Conservation (phyloP, 345 rosid species). For the Gossypium mustelinum region DNA sequence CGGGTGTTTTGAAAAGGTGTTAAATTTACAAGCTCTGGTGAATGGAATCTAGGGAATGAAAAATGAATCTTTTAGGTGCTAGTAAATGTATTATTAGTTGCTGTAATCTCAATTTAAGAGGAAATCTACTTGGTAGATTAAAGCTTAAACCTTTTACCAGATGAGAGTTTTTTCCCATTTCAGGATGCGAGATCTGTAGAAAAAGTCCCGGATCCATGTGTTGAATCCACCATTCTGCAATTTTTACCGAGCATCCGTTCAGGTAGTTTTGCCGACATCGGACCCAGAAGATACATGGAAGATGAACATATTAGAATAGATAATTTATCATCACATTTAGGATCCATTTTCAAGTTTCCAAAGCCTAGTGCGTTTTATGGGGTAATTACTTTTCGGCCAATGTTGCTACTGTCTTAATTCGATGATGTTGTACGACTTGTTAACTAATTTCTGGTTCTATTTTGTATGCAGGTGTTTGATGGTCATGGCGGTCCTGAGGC, state of each 20-base stretch:
- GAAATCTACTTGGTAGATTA: neutral
- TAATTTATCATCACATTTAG: slow-evolving; percentile 44
- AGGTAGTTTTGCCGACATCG: slow-evolving; percentile 56
- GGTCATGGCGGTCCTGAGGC: slow-evolving; percentile 95
- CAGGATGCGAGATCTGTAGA: slow-evolving; percentile 38
- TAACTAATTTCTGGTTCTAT: slow-evolving; percentile 9
- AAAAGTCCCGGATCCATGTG: slow-evolving; percentile 23
- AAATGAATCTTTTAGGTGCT: neutral
- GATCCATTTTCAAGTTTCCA: slow-evolving; percentile 43
- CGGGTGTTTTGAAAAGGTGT: neutral
- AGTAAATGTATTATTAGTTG: neutral
- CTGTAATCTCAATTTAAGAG: neutral
- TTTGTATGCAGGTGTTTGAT: slow-evolving; percentile 54
- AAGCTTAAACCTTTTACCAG: neutral
- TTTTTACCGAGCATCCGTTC: slow-evolving; percentile 57
- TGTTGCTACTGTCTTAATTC: neutral
- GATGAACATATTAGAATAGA: slow-evolving; percentile 60
- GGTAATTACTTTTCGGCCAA: slow-evolving; percentile 30
- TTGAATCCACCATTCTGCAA: slow-evolving; percentile 28
- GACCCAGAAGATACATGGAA: slow-evolving; percentile 58
- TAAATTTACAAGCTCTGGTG: neutral
- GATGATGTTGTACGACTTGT: slow-evolving; percentile 10
- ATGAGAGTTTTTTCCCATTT: slow-evolving; percentile 11
- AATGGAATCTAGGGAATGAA: neutral
- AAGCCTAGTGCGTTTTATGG: slow-evolving; percentile 61